Base-by-base conservation (phyloP, 257 asterid species). In the Voacanga thouarsii region DNA sequence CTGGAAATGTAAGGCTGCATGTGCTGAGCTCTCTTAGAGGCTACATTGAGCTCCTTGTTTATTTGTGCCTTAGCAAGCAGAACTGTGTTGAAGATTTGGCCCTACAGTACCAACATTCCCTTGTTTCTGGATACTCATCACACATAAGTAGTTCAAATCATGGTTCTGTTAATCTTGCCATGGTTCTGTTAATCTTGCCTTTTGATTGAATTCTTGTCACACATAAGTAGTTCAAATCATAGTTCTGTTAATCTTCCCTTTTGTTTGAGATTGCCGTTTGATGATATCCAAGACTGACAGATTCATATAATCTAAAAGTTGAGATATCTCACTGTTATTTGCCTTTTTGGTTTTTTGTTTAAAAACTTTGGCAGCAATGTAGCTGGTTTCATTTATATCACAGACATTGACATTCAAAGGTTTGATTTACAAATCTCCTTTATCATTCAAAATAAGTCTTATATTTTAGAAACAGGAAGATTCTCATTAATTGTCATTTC, bases 311-410 rank as follows among this genome's bases (percentile, higher is more conserved):
- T 39, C 51, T 23, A 4, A 9, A 41, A 21, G 50, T 39, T 21
- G 45, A 24, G 11, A 28, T 71, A 24, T 71, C 81, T 80, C 77
- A 79, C 64, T 65, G 68, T 59, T 75, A 12, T 24, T 82, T 44
- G 8, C 53, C 41, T 72, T 61, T 74, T 10, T 74, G 50, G 47
- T 81, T 44, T 76, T 15, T 53, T 53, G 16, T 53, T 10, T 10
- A 0, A 21, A 21, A 63, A 41, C 30, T 50, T 53, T 67, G 83
- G 66, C 85, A 92, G 99, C 82, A 92, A 93, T 76, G 91, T 96
- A 82, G 99, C 98, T 76, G 98, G 99, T 77, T 96, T 90, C 93
- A 89, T 96, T 85, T 93, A 93, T 86, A 87, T 96, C 84, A 89
- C 97, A 1, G 98, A 93, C 80, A 82, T 96, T 16, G 92, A 90